Evolutionary conservation across 1,284 basidiomycete species (phyloP), one percentile per base, ranked within the genome.

Genomic region (Hemileccinum hortonii): DNA sequence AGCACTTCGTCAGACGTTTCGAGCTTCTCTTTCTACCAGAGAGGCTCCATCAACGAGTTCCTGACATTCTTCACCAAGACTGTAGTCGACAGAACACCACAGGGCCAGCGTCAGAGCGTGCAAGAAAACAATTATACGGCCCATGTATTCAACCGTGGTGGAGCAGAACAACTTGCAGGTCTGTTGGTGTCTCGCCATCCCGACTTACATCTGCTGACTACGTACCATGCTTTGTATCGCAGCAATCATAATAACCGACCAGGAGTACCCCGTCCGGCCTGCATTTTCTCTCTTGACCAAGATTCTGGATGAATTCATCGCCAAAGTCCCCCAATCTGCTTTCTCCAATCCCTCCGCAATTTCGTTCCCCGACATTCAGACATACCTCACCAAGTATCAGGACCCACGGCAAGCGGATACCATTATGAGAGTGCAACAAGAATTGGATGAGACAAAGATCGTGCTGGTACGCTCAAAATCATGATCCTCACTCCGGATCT

Each of bases 401-500:
- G 97, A 99, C 72, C 97, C 97, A 9, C 83, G 88, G 58, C 95
- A 99, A 75, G 97, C 97, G 6, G 97, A 99, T 75, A 90, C 92
- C 18, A 98, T 99, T 66, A 96, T 99, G 95, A 86, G 90, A 64
- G 97, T 99, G 16, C 97, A 99, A 72, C 90, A 94, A 69, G 97
- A 99, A 69, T 74, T 99, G 44, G 97, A 99, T 69, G 97, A 99
- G 78, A 99, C 97, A 9, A 99, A 99, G 87, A 96, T 99, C 61
- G 86, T 99, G 35, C 74, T 98, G 70, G 93, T 94, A 60, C 22
- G 54, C 40, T 44, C 16, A 40, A 32, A 29, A 16, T 24, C 29
- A 19, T 30, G 35, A 30, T 24, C 36, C 24, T 44, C 11, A 0
- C 26, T 18, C 5, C 19, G 6, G 18, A 33, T 32, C 18, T 44